These are phyloP conservation scores for Byssothecium circinans DNA, from an alignment of 2,329 filamentous ascomycete genomes.

Conservation along the genomic window DNA sequence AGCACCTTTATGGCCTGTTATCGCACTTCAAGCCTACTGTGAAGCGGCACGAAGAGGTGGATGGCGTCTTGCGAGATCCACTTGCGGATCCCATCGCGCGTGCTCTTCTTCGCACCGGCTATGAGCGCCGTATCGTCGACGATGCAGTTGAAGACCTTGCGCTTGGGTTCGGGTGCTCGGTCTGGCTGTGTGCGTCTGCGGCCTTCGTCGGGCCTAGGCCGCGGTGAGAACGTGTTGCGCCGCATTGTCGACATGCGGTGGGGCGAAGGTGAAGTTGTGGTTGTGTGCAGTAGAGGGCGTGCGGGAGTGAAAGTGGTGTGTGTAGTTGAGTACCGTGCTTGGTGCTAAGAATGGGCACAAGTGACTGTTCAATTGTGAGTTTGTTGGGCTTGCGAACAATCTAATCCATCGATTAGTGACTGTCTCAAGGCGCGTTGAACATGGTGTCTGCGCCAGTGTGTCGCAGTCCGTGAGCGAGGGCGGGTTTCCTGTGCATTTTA, in stretches of 20 bases:
- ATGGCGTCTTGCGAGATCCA: constrained; percentile 55
- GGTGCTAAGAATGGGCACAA: neutral
- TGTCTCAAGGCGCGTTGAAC: constrained; percentile 29
- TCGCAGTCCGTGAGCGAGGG: constrained; percentile 27
- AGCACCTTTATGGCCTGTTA: constrained; percentile 13
- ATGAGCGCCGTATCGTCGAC: constrained; percentile 56
- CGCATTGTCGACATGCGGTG: constrained; percentile 26
- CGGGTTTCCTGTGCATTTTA: constrained; percentile 11
- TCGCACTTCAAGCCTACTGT: constrained; percentile 45
- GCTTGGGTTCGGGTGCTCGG: constrained; percentile 34
- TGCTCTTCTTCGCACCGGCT: constrained; percentile 55
- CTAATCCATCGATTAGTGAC: constrained; percentile 13
- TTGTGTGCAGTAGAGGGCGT: neutral
- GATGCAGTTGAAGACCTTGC: constrained; percentile 58
- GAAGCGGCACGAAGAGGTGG: constrained; percentile 54
- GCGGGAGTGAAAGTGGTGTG: constrained; percentile 2
- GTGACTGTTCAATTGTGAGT: constrained; percentile 11
- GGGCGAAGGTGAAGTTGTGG: constrained; percentile 2
- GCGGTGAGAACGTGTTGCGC: constrained; percentile 33
- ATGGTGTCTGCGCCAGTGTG: constrained; percentile 22
- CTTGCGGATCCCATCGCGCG: constrained; percentile 55
- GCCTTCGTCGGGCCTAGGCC: constrained; percentile 29
- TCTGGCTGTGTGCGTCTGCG: constrained; percentile 9
- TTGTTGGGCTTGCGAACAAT: constrained; percentile 29
- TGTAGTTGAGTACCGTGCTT: neutral